phyloP scores from a whole-genome alignment of 169 alveolate genomes.

The Plasmodium reichenowi region DNA sequence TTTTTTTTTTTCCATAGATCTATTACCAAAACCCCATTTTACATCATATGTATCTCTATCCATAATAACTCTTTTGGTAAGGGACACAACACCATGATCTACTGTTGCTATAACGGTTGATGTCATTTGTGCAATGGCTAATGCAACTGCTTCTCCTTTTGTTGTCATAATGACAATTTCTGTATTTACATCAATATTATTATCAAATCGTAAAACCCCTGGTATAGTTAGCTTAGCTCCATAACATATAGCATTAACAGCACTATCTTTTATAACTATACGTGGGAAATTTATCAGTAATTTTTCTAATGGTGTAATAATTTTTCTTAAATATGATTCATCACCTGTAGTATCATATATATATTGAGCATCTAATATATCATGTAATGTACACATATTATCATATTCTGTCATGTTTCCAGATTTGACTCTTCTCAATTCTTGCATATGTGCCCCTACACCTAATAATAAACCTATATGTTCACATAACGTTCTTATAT shows the following conservation, averaged over 20 bases:
- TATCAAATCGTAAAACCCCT: slow-evolving; percentile 98
- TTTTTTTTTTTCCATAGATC: slow-evolving; percentile 98
- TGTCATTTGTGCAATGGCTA: slow-evolving; percentile 99
- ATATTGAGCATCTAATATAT: slow-evolving; percentile 98
- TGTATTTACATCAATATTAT: slow-evolving; percentile 95
- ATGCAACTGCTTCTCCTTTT: slow-evolving; percentile 99
- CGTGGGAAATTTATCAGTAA: slow-evolving; percentile 96
- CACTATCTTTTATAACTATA: slow-evolving; percentile 99
- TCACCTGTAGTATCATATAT: slow-evolving; percentile 94
- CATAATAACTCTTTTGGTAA: slow-evolving; percentile 99
- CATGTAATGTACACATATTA: slow-evolving; percentile 99
- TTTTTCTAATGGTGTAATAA: slow-evolving; percentile 97
- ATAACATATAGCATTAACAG: slow-evolving; percentile 99
- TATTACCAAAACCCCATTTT: slow-evolving; percentile 99
- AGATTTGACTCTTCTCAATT: slow-evolving; percentile 98
- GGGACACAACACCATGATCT: slow-evolving; percentile 99
- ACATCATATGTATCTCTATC: slow-evolving; percentile 99
- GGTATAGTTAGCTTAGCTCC: slow-evolving; percentile 99
- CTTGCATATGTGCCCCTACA: slow-evolving; percentile 99
- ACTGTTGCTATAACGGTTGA: slow-evolving; percentile 99
- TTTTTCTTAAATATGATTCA: slow-evolving; percentile 97
- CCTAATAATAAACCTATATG: slow-evolving; percentile 99
- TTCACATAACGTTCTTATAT: slow-evolving; percentile 99
- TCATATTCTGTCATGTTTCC: slow-evolving; percentile 98
- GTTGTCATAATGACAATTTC: slow-evolving; percentile 99